These are phyloP conservation scores for Teratosphaeriaceae sp. DNA, from an alignment of 2,329 filamentous ascomycete genomes.

Conservation along the genomic window DNA sequence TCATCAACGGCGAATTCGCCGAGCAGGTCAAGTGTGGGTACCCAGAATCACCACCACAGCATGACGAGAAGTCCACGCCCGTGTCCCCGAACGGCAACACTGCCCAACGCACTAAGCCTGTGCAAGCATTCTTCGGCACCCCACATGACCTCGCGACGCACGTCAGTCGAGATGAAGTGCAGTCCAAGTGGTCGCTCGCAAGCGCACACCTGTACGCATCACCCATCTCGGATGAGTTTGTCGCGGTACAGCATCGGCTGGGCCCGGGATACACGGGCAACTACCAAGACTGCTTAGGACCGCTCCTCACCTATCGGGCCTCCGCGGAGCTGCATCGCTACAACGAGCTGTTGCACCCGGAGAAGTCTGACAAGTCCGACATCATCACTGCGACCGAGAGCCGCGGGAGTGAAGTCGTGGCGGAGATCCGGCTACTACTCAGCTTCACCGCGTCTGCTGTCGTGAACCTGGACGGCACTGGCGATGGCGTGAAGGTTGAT, in stretches of 20 bases:
- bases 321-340: constrained; percentile 85
- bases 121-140: constrained; percentile 91
- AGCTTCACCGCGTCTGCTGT: constrained; percentile 77
- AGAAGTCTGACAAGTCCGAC: constrained; percentile 85
- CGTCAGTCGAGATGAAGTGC: constrained; percentile 64
- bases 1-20: constrained; percentile 86
- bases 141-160: constrained; percentile 77
- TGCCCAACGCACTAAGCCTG: constrained; percentile 43
- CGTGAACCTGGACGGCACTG: constrained; percentile 60
- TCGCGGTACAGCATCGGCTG: constrained; percentile 84
- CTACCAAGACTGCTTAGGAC: constrained; percentile 91
- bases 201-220: constrained; percentile 87
- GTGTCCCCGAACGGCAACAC: constrained; percentile 18
- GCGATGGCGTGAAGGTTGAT: constrained; percentile 4
- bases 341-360: constrained; percentile 83
- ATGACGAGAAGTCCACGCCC: constrained; percentile 8
- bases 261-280: constrained; percentile 91
- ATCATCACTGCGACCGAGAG: constrained; percentile 82
- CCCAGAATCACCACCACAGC: constrained; percentile 63
- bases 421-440: constrained; percentile 73
- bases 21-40: constrained; percentile 90
- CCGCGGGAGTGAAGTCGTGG: constrained; percentile 73
- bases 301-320: constrained; percentile 92
- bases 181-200: constrained; percentile 80
- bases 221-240: constrained; percentile 78